phyloP scores from a whole-genome alignment of 2,329 filamentous ascomycete species.

The Beauveria varroae region DNA sequence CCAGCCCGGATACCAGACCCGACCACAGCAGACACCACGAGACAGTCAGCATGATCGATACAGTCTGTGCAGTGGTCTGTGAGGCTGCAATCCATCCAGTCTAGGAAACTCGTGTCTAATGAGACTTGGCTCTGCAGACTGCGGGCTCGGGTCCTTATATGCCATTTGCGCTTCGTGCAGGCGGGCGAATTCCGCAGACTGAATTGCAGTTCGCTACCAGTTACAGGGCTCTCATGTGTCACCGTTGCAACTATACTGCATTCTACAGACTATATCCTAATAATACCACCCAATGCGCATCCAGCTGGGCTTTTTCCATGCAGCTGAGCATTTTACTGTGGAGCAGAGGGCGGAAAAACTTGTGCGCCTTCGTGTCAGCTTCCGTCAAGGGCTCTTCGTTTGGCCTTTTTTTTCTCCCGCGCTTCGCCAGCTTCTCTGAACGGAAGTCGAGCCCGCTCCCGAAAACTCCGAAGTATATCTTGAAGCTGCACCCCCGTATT shows the following conservation, averaged over 20 bases:
- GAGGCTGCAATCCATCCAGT: neutral
- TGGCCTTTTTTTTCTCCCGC: neutral
- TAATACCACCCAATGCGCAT: slow-evolving; percentile 2
- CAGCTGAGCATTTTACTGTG: slow-evolving; percentile 6
- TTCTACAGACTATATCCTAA: neutral
- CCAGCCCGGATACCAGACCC: neutral
- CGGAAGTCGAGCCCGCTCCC: slow-evolving; percentile 5
- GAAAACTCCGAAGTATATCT: slow-evolving; percentile 2
- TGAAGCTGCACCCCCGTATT: neutral
- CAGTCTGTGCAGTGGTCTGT: neutral
- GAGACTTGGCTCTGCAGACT: neutral
- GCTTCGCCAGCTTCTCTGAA: neutral
- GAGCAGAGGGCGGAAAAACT: slow-evolving; percentile 11
- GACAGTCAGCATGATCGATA: neutral
- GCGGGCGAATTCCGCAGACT: neutral
- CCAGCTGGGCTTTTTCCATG: neutral
- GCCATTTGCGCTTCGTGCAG: neutral
- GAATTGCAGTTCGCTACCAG: neutral
- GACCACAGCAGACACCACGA: neutral
- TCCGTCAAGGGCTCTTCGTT: too few relatives aligned
- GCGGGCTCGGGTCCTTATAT: slow-evolving; percentile 4
- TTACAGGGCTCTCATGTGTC: too few relatives aligned
- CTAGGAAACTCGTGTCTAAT: neutral
- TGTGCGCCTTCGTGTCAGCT: neutral
- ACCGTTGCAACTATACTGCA: neutral